phyloP scores from a whole-genome alignment of 2,329 filamentous ascomycete genomes.

The Xylariaceae sp. region DNA sequence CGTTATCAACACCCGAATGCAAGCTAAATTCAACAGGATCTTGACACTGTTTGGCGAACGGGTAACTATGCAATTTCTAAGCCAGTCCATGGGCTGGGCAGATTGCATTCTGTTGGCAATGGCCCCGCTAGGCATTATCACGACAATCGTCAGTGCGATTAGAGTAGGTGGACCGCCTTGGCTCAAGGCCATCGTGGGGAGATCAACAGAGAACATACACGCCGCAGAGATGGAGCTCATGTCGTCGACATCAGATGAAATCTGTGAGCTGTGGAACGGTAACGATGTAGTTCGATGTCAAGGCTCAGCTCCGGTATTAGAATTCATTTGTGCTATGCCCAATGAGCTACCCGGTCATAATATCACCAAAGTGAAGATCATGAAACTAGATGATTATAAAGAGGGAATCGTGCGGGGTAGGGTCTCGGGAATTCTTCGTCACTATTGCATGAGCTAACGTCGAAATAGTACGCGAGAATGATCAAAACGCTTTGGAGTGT shows the following conservation, averaged over 20 bases:
- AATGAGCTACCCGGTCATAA: too few species aligned
- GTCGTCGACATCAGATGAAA: conserved; percentile 48
- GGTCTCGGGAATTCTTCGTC: too few species aligned
- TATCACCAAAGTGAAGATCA: background rate
- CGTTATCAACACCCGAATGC: too few species aligned
- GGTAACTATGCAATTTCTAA: conserved; percentile 28
- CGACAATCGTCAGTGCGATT: conserved; percentile 44
- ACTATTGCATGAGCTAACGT: too few species aligned
- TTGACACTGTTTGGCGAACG: conserved; percentile 48
- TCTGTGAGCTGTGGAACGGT: conserved; percentile 49
- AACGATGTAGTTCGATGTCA: conserved; percentile 41
- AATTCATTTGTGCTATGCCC: too few species aligned
- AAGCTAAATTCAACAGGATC: too few species aligned
- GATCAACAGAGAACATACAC: conserved; percentile 45
- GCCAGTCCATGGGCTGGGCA: conserved; percentile 9
- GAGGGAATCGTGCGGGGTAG: too few species aligned
- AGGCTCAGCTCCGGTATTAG: too few species aligned
- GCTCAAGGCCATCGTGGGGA: conserved; percentile 48
- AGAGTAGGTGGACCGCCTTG: conserved; percentile 35
- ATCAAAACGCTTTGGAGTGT: too few species aligned
- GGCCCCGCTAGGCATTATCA: conserved; percentile 50
- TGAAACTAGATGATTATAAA: too few species aligned
- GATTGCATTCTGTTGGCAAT: conserved; percentile 47
- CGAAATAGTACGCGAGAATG: too few species aligned
- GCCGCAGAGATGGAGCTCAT: conserved; percentile 48